phyloP scores from a whole-genome alignment of 2,329 filamentous ascomycete species.

The Aspergillus tamarii region DNA sequence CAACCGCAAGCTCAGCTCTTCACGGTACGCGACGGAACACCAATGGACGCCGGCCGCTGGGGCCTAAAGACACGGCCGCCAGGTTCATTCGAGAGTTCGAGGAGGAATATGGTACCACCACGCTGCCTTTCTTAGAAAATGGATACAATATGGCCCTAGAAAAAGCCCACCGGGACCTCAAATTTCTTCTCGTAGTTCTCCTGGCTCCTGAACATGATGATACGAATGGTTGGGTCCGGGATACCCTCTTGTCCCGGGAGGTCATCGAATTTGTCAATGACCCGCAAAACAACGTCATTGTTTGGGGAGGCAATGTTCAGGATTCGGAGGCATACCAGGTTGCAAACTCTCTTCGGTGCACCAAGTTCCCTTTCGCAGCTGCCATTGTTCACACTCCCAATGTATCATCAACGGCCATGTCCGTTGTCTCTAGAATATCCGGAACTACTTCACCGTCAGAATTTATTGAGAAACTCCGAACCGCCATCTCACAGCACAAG shows the following conservation, averaged over 20 bases:
- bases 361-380: constrained; percentile 88
- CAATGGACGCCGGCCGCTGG: constrained; percentile 72
- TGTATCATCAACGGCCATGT: constrained; percentile 85
- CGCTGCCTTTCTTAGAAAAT: constrained; percentile 78
- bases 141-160: constrained; percentile 93
- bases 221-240: constrained; percentile 76
- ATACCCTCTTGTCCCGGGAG: constrained; percentile 77
- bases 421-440: constrained; percentile 76
- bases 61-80: constrained; percentile 83
- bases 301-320: constrained; percentile 92
- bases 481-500: constrained; percentile 74
- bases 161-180: constrained; percentile 83
- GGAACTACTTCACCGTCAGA: constrained; percentile 71
- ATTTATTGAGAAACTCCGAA: constrained; percentile 75
- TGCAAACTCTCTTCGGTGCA: constrained; percentile 81
- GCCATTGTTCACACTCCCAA: constrained; percentile 86
- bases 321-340: constrained; percentile 96
- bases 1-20: constrained; percentile 53
- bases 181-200: constrained; percentile 86
- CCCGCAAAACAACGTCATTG: constrained; percentile 74
- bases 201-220: constrained; percentile 95
- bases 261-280: constrained; percentile 75
- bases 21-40: constrained; percentile 57
- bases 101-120: constrained; percentile 76
- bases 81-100: constrained; percentile 92